A percentile compares a stretch with the other conserved stretches of the same genome.
Conservation (phyloP, 2,329 filamentous ascomycete species). For the Capronia americana region DNA sequence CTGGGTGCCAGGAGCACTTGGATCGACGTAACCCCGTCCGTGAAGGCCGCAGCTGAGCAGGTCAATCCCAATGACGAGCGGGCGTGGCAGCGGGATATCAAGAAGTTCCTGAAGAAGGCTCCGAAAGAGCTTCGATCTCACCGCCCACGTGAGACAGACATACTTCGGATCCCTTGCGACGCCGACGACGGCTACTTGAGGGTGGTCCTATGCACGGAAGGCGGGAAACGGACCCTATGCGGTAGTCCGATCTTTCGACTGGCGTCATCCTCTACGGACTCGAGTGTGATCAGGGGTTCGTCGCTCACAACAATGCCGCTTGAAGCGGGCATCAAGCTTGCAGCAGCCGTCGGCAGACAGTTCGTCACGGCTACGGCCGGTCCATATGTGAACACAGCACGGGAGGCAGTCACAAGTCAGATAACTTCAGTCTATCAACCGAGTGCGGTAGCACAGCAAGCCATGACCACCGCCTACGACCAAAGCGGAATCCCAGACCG, state of each 20-base stretch:
- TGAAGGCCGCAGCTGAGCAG: slow-evolving; percentile 55
- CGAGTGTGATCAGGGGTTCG: slow-evolving; percentile 68
- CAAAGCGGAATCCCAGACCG: slow-evolving; percentile 43
- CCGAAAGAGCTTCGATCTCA: slow-evolving; percentile 57
- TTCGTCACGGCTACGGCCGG: slow-evolving; percentile 56
- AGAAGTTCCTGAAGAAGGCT: slow-evolving; percentile 66
- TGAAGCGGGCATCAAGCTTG: slow-evolving; percentile 67
- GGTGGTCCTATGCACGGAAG: slow-evolving; percentile 65
- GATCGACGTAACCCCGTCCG: slow-evolving; percentile 71
- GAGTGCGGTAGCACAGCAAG: slow-evolving; percentile 43
- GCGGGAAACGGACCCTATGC: slow-evolving; percentile 64
- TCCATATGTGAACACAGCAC: slow-evolving; percentile 48
- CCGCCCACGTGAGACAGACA: slow-evolving; percentile 65
- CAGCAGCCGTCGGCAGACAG: slow-evolving; percentile 47
- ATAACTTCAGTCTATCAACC: slow-evolving; percentile 42
- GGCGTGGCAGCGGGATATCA: slow-evolving; percentile 71
- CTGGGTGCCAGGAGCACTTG: slow-evolving; percentile 65
- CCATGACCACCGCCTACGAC: slow-evolving; percentile 45
- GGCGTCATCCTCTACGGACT: slow-evolving; percentile 68
- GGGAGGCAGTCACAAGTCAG: slow-evolving; percentile 24
- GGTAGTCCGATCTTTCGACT: slow-evolving; percentile 72
- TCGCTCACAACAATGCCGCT: slow-evolving; percentile 69
- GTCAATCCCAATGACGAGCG: slow-evolving; percentile 66
- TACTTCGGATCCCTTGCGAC: slow-evolving; percentile 68
- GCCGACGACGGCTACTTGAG: slow-evolving; percentile 73